Percentiles rank a stretch among this genome's conserved stretches.
These are phyloP conservation scores for Cordyceps fumosorosea DNA, from an alignment of 2,329 filamentous ascomycete genomes.

Conservation along the genomic window DNA sequence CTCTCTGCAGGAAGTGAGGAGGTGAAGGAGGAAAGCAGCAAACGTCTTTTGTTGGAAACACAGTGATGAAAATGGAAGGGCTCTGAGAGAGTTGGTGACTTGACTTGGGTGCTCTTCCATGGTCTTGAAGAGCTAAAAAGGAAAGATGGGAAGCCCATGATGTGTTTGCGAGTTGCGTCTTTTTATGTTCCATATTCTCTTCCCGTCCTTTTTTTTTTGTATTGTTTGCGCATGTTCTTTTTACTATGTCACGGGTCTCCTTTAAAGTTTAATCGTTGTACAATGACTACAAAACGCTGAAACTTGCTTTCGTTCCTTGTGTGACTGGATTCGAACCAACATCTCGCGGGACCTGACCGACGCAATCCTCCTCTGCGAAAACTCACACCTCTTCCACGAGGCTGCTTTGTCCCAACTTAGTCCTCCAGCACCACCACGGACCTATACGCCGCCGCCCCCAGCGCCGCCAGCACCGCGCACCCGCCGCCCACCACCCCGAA, in stretches of 20 bases:
- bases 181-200: background rate
- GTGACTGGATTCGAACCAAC: background rate
- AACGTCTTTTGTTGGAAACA: slow-evolving; percentile 3
- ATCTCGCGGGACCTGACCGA: too few species aligned
- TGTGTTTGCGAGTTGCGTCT: background rate
- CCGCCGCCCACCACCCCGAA: too few species aligned
- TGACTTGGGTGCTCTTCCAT: background rate
- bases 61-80: background rate
- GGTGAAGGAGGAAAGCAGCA: background rate
- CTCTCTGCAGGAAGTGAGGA: background rate
- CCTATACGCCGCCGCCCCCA: too few species aligned
- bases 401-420: too few species aligned
- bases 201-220: background rate
- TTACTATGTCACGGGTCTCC: slow-evolving; percentile 2
- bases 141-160: background rate
- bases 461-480: too few species aligned
- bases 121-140: background rate
- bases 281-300: slow-evolving; percentile 2
- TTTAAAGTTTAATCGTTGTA: slow-evolving; percentile 10
- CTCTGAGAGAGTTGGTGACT: background rate
- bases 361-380: too few species aligned
- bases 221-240: background rate
- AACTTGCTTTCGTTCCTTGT: background rate
- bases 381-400: too few species aligned
- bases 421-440: too few species aligned